Percentiles rank a stretch among this genome's conserved stretches.
These are phyloP conservation scores for Phytophthora macrochlamydospora DNA, from an alignment of 352 stramenopile genomes.

Conservation along the genomic window DNA sequence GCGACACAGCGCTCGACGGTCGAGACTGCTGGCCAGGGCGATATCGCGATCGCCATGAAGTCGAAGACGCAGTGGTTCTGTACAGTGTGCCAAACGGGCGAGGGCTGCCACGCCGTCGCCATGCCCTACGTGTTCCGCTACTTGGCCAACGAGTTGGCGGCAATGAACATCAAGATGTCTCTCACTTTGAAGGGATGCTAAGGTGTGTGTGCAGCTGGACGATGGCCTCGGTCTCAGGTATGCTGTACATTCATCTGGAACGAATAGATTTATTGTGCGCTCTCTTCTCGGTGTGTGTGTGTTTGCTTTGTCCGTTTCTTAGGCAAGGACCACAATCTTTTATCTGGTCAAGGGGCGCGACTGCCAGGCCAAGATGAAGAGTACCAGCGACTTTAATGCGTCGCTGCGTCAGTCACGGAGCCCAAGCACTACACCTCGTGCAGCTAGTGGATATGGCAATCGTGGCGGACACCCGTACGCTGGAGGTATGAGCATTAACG, in stretches of 20 bases:
- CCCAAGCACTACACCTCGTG: constrained; percentile 23
- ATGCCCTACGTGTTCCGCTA: constrained; percentile 99
- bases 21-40: constrained; percentile 81
- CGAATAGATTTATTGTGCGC: constrained; percentile 45
- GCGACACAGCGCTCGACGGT: constrained; percentile 84
- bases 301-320: constrained; percentile 14
- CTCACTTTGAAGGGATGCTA: constrained; percentile 85
- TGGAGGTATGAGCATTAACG: constrained; percentile 54
- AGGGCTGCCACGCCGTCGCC: constrained; percentile 92
- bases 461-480: constrained; percentile 16
- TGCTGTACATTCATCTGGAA: constrained; percentile 17
- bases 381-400: constrained; percentile 38
- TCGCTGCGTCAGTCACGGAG: constrained; percentile 33
- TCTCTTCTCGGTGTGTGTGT: constrained; percentile 34
- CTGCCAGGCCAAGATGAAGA: constrained; percentile 30
- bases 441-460: constrained; percentile 15
- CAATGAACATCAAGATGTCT: constrained; percentile 99
- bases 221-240: constrained; percentile 17
- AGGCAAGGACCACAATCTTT: constrained; percentile 3
- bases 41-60: constrained; percentile 89
- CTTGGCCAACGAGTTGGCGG: constrained; percentile 98
- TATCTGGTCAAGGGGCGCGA: constrained; percentile 24
- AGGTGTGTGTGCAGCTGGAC: constrained; percentile 10
- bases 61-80: constrained; percentile 87
- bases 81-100: constrained; percentile 86